Base-by-base conservation (phyloP, 164 flowering plant species). In the Magnolia sinica region DNA sequence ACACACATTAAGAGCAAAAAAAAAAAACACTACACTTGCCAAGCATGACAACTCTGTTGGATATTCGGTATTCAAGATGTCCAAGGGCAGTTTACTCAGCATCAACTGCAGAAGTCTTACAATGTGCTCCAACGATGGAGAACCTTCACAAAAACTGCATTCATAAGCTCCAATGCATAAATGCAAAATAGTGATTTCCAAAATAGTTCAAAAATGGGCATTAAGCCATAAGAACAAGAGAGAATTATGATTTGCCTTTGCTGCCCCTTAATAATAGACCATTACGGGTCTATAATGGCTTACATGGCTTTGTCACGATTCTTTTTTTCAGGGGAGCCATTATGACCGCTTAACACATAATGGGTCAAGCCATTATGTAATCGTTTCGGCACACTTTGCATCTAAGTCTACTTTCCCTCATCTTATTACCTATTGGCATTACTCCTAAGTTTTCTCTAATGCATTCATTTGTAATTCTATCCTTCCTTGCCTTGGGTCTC, bases 51-150 rank as follows among this genome's bases (percentile, higher is more conserved):
- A 80, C 76, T 95, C 90, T 23, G 78, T 71, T 29, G 88, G 73
- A 80, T 84, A 81, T 67, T 83, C 82, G 37, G 58, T 76, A 64
- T 52, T 77, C 20, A 91, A 77, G 68, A 59, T 66, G n/a, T 87
- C 91, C n/a, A 79, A 74, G 27, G 95, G 84, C 63, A 87, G 72
- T 77, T 89, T 88, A 77, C 83, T 85, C 19, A 89, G 81, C 74
- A 91, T 77, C 76, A 88, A 82, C 77, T 87, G 89, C 76, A 89
- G 75, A 77, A 96, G 85, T 80, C 82, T 87, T 76, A 91, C 78
- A 65, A 91, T 82, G 71, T 88, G 84, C 85, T 91, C 94, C 82
- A 91, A 75, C 1, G 79, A 72, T 55, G 84, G 91, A 72, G 97
- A 90, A 83, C 93, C 99, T 93, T 81, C 81, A 85, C 45, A 78